Base-by-base conservation (phyloP, 257 asterid species). In the Petunia secreta region DNA sequence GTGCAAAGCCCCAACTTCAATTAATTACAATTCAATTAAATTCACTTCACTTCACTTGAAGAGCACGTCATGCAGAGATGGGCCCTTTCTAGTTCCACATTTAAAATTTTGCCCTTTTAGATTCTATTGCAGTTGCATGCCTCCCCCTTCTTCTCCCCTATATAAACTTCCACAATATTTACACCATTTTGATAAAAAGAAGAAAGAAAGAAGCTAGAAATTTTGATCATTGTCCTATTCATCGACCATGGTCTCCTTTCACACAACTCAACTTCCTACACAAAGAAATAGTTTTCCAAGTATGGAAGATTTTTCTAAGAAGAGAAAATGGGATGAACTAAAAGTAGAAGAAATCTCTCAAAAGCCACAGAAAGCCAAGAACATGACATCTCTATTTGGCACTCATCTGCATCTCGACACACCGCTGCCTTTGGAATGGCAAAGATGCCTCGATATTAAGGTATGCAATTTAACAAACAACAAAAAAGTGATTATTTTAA, bases 381-480 rank as follows among this genome's bases (percentile, higher is more conserved):
- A 40, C 79, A 60, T 67, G 63, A 83, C 79, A 37, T 50, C 86
- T 59, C 8, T 69, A 7, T 73, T 75, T 16, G 84, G 83, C 2
- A 64, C 80, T 5, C 80, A 80, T 10, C 80, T 77, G 4, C 85
- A 88, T 48, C 90, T 50, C 34, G 86, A 87, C 53, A 80, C 90
- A 80, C 92, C 87, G 0, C 80, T 85, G 3, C 89, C 97, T 53
- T 75, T 84, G 53, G 97, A 92, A 75, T 89, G 97, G 97, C 97
- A 92, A 80, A 81, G 90, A 63, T 91, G 93, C 48, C 96, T 92
- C 9, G 94, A 92, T 62, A 85, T 88, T 67, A 89, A 88, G 97
- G 97, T 92, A 75, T 15, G 8, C 37, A 67, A 10, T 53, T 14
- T 4, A 53, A 11, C 6, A 11, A 37, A 58, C 1, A 25, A 1